Evolutionary conservation across 306 rosid species (phyloP), one percentile per base, ranked within the genome.

Genomic region (Casuarina equisetifolia): DNA sequence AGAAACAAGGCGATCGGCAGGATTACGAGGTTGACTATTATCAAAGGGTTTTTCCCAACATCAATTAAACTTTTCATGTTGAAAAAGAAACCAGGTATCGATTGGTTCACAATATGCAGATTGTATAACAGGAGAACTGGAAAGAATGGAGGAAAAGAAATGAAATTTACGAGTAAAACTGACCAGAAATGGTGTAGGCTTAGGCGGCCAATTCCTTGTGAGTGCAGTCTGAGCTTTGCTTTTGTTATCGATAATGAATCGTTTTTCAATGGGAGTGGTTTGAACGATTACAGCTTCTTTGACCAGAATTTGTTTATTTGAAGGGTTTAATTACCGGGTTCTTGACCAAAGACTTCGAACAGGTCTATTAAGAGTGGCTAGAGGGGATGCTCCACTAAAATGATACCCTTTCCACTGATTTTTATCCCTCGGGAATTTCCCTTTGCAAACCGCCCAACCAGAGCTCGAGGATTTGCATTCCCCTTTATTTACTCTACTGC

Each of bases 301-400:
- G 74, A 78, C 85, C 59, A 36, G 35, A 58, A 50, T 45, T 40
- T 17, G 20, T 57, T 32, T 75, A 55, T 16, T 62, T 46, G 62
- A 36, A 42, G 48, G 64, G 49, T 42, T 59, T 61, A 69, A 70
- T 69, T 42, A 64, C 25, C 66, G 67, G 53, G n/a, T 51, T 50
- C 75, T 66, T 85, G 84, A 82, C 84, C 72, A 46, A 9, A 35
- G 35, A 45, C 43, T 70, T 49, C 20, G 48, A 13, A 12, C 9
- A 12, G 74, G 82, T 84, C 79, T 74, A 63, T 76, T 53, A 32
- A 12, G 58, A 67, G 58, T 75, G 59, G 68, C 70, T 62, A 19
- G 61, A 40, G 57, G 52, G 52, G 74, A n/a, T 74, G 42, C 64
- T 63, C 62, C 66, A 76, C 72, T 42, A 32, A 40, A 72, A 20